These are phyloP conservation scores for Alternaria sp. DNA, from an alignment of 2,329 filamentous ascomycete species.

Conservation along the genomic window DNA sequence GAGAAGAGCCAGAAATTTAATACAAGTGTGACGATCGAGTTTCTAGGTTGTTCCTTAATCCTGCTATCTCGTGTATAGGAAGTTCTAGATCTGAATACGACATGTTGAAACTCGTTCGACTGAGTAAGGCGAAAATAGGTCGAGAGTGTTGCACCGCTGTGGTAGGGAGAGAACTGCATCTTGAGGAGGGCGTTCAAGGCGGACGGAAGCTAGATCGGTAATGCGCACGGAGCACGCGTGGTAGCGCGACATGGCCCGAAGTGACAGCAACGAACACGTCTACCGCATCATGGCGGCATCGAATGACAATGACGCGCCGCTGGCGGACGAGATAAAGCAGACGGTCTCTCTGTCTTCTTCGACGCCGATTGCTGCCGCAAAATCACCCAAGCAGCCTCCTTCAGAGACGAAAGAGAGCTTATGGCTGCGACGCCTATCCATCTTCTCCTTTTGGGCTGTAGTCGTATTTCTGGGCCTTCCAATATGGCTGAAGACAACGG, in stretches of 20 bases:
- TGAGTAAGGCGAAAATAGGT: too few species aligned
- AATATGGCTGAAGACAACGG: slow-evolving; percentile 95
- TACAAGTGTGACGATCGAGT: too few species aligned
- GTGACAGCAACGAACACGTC: slow-evolving; percentile 25
- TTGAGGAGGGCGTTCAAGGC: background rate
- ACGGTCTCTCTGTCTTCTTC: slow-evolving; percentile 4
- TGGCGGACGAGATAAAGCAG: slow-evolving; percentile 15
- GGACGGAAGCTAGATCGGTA: background rate
- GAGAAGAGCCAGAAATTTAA: too few species aligned
- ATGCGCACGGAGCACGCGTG: slow-evolving; percentile 18
- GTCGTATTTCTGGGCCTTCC: slow-evolving; percentile 85
- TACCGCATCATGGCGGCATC: slow-evolving; percentile 40
- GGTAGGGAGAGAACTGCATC: too few species aligned
- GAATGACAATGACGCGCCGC: slow-evolving; percentile 33
- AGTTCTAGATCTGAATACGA: too few species aligned
- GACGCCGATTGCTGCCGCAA: slow-evolving; percentile 6
- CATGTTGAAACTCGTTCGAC: too few species aligned
- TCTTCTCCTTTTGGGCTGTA: slow-evolving; percentile 90
- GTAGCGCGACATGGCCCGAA: slow-evolving; percentile 17
- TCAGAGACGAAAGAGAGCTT: slow-evolving; percentile 77
- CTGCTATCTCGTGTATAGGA: too few species aligned
- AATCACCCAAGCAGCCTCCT: slow-evolving; percentile 62
- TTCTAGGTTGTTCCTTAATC: too few species aligned
- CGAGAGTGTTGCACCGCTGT: too few species aligned
- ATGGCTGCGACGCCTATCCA: slow-evolving; percentile 74